A percentile compares a stretch with the other conserved stretches of the same genome.
These are phyloP conservation scores for Cyclostephanos invisitatus DNA, from an alignment of 108 stramenopile genomes.

Conservation along the genomic window DNA sequence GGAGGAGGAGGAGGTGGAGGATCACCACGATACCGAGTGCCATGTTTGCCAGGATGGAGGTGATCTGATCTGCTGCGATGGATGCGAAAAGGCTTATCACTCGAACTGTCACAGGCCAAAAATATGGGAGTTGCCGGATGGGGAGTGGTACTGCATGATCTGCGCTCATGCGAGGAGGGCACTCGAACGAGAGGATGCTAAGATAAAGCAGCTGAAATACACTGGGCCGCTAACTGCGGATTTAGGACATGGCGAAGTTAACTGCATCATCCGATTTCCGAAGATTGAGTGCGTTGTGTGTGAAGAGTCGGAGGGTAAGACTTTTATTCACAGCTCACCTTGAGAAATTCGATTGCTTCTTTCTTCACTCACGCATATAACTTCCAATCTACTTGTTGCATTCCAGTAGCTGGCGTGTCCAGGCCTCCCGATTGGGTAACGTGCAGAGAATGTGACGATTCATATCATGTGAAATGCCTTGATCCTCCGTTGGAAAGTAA, in stretches of 20 bases:
- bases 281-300: constrained; percentile 28
- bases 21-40: constrained; percentile 30
- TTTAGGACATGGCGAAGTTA: constrained; percentile 14
- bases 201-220: constrained; percentile 17
- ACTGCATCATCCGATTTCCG: constrained; percentile 26
- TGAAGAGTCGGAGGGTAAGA: constrained; percentile 25
- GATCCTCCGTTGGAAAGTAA: constrained; percentile 33
- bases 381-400: neutral
- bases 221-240: constrained; percentile 22
- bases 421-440: constrained; percentile 15
- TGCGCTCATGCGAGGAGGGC: constrained; percentile 14
- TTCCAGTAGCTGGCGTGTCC: constrained; percentile 8
- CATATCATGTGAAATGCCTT: constrained; percentile 44
- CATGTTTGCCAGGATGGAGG: constrained; percentile 30
- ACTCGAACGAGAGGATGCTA: constrained; percentile 5
- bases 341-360: neutral
- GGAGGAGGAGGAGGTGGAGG: constrained; percentile 11
- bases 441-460: constrained; percentile 38
- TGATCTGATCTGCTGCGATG: constrained; percentile 37
- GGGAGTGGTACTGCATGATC: constrained; percentile 37
- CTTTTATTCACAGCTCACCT: neutral
- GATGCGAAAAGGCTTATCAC: constrained; percentile 23
- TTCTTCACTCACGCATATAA: neutral
- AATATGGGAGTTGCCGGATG: constrained; percentile 27
- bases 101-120: constrained; percentile 39